Conservation (phyloP, 805 yeast genomes). For the Yarrowia sp. region DNA sequence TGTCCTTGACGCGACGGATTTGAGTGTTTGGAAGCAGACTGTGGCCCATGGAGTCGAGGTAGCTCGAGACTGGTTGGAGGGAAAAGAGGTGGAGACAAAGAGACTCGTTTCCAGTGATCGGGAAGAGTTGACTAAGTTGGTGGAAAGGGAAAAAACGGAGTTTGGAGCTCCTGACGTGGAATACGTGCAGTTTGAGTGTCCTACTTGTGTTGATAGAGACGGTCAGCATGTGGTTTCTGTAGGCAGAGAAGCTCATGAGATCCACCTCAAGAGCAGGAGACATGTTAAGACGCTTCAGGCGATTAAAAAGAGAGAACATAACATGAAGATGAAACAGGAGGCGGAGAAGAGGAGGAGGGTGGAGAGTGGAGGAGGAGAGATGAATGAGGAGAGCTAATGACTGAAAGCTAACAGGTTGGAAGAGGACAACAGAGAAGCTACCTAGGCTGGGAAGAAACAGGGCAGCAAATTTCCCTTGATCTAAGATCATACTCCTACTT, state of each 20-base stretch:
- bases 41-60: slow-evolving; percentile 57
- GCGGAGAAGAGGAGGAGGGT: not conserved
- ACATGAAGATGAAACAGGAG: slow-evolving; percentile 29
- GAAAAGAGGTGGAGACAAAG: not conserved
- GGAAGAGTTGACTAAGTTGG: not conserved
- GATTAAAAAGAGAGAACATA: slow-evolving; percentile 28
- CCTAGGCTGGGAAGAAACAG: no score
- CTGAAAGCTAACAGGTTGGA: no score
- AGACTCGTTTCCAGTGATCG: slow-evolving; percentile 9
- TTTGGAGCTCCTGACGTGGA: slow-evolving; percentile 28
- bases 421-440: no score
- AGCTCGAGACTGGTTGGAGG: slow-evolving; percentile 41
- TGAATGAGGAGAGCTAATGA: no score
- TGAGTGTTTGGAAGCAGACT: slow-evolving; percentile 53
- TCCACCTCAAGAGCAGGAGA: slow-evolving; percentile 63
- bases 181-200: slow-evolving; percentile 72
- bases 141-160: not conserved
- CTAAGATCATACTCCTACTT: no score
- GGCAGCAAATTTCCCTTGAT: no score
- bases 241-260: slow-evolving; percentile 67
- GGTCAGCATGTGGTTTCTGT: slow-evolving; percentile 59
- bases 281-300: slow-evolving; percentile 45
- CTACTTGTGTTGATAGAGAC: slow-evolving; percentile 52
- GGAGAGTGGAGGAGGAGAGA: not conserved
- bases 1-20: slow-evolving; percentile 72